Evolutionary conservation across 176 grass and related monocot species (phyloP).

Genomic region (Oryza punctata): DNA sequence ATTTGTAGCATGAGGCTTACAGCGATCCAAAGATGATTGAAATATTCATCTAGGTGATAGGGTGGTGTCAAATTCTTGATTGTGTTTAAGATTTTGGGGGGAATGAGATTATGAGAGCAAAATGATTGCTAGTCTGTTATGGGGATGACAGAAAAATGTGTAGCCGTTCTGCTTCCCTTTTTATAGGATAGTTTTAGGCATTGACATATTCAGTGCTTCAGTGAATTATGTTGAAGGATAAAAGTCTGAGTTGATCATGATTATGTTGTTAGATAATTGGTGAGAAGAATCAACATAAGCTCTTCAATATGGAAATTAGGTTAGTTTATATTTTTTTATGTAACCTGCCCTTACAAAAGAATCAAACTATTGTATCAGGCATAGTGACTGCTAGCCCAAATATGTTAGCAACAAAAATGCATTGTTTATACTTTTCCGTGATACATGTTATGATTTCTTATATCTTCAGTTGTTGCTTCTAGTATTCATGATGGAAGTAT

Average conservation of each 20-base stretch:
- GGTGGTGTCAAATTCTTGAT: background rate
- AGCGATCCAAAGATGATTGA: background rate
- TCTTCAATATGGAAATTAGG: background rate
- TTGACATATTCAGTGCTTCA: background rate
- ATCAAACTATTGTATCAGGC: background rate
- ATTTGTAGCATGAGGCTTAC: background rate
- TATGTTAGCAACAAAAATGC: background rate
- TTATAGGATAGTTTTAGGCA: background rate
- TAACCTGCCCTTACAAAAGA: background rate
- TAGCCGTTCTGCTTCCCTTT: background rate
- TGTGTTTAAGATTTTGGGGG: background rate
- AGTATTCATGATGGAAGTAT: background rate
- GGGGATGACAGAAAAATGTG: background rate
- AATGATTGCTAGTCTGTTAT: background rate
- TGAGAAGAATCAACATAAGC: background rate
- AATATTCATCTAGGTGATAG: background rate
- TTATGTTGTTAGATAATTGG: background rate
- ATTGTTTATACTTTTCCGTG: background rate
- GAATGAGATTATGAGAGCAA: background rate
- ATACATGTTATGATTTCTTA: background rate
- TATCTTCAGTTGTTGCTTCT: background rate
- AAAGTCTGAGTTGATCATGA: background rate
- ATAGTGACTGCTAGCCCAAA: background rate
- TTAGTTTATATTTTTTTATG: background rate
- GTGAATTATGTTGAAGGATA: background rate